Conservation (phyloP, 176 grass and related monocot species). For the Carex littledalei region DNA sequence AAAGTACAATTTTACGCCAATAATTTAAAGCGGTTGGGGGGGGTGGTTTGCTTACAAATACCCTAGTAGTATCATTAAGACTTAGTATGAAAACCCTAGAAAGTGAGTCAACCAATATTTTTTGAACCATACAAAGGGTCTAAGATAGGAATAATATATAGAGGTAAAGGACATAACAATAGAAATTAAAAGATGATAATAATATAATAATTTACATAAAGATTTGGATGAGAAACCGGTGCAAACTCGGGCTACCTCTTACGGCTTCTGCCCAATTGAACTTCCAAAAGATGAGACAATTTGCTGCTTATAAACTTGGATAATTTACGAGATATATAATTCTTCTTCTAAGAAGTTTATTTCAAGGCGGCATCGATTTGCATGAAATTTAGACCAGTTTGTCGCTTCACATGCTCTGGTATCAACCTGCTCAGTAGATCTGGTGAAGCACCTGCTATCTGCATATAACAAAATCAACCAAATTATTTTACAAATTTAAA, state of each 20-base stretch:
- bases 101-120: background rate
- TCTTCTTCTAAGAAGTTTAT: conserved; percentile 12
- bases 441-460: conserved; percentile 60
- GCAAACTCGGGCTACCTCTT: conserved; percentile 25
- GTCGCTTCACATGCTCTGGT: conserved; percentile 71
- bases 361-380: conserved; percentile 25
- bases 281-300: conserved; percentile 17
- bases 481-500: background rate
- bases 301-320: conserved; percentile 11
- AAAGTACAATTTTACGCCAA: conserved; percentile 5
- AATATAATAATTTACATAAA: conserved; percentile 27
- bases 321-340: background rate
- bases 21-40: background rate
- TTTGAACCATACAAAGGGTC: background rate
- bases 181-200: background rate
- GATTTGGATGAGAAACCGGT: conserved; percentile 12
- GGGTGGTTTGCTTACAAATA: background rate
- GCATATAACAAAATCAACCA: conserved; percentile 7
- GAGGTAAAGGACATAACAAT: conserved; percentile 2
- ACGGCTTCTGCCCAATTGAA: conserved; percentile 20
- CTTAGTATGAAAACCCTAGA: conserved; percentile 21
- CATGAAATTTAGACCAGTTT: conserved; percentile 52
- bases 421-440: conserved; percentile 68
- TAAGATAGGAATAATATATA: background rate
- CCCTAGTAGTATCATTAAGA: background rate